These are phyloP conservation scores for Solanum tarapatanum DNA, from an alignment of 257 asterid genomes.

Conservation along the genomic window DNA sequence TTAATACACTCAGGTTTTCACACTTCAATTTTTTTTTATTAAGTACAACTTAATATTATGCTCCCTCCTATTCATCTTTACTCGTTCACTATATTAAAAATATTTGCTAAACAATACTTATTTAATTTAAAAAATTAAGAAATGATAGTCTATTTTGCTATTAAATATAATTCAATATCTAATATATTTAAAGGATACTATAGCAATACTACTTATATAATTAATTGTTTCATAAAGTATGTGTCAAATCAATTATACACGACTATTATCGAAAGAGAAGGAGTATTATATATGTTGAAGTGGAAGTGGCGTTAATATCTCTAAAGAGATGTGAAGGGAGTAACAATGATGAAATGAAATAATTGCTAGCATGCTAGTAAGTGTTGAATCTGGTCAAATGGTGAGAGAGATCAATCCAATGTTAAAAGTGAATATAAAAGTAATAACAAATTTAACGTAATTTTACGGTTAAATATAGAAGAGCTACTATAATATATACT, in stretches of 20 bases:
- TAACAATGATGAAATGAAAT: neutral
- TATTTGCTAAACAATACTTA: accelerated
- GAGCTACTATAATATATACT: too few relatives aligned
- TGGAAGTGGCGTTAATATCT: neutral
- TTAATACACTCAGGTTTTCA: neutral
- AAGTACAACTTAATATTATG: neutral
- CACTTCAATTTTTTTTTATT: neutral
- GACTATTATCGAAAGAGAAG: accelerated
- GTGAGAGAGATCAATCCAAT: neutral
- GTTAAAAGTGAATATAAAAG: neutral
- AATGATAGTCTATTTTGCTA: too few relatives aligned
- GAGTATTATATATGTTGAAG: neutral
- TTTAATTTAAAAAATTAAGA: too few relatives aligned
- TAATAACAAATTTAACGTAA: too few relatives aligned
- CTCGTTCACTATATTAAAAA: too few relatives aligned
- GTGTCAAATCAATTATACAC: accelerated
- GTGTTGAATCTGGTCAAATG: neutral
- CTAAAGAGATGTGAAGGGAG: neutral
- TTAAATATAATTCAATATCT: too few relatives aligned
- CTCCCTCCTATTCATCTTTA: too few relatives aligned
- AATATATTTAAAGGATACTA: too few relatives aligned
- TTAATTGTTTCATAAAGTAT: too few relatives aligned
- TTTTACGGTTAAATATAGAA: too few relatives aligned
- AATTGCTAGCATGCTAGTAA: neutral
- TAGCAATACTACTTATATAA: too few relatives aligned